These are phyloP conservation scores for Acephala macrosclerotiorum DNA, from an alignment of 2,329 filamentous ascomycete species.

Conservation along the genomic window DNA sequence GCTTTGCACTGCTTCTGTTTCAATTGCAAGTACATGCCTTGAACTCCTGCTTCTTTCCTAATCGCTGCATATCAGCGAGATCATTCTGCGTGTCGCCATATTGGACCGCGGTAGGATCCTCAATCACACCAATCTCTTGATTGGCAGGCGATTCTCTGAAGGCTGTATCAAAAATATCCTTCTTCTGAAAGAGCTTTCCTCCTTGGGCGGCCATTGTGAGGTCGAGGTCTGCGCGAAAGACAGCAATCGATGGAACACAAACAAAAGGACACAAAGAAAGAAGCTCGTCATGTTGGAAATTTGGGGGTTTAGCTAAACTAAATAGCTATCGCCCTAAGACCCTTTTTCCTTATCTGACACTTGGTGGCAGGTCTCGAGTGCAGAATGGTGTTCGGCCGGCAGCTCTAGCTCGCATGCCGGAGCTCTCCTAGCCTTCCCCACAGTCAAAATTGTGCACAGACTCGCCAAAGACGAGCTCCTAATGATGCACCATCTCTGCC, in stretches of 20 bases:
- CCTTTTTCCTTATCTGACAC: not conserved
- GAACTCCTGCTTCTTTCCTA: conserved; percentile 43
- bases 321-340: not conserved
- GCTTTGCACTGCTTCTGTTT: not conserved
- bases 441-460: not conserved
- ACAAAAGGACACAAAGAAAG: not conserved
- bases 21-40: conserved; percentile 28
- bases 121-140: conserved; percentile 16
- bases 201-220: not conserved
- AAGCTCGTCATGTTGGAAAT: not conserved
- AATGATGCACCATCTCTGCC: not conserved
- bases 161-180: conserved; percentile 18
- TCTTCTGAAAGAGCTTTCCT: not conserved
- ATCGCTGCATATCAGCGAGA: conserved; percentile 45
- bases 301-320: not conserved
- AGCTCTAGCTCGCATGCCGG: not conserved
- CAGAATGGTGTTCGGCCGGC: not conserved
- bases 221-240: not conserved
- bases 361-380: not conserved
- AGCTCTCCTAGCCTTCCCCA: not conserved
- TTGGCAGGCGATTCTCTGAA: conserved; percentile 24
- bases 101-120: not conserved
- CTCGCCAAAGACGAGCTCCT: not conserved
- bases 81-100: conserved; percentile 41
- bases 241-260: not conserved